Base-by-base conservation (phyloP, 805 yeast genomes). In the Ogataea naganishii region DNA sequence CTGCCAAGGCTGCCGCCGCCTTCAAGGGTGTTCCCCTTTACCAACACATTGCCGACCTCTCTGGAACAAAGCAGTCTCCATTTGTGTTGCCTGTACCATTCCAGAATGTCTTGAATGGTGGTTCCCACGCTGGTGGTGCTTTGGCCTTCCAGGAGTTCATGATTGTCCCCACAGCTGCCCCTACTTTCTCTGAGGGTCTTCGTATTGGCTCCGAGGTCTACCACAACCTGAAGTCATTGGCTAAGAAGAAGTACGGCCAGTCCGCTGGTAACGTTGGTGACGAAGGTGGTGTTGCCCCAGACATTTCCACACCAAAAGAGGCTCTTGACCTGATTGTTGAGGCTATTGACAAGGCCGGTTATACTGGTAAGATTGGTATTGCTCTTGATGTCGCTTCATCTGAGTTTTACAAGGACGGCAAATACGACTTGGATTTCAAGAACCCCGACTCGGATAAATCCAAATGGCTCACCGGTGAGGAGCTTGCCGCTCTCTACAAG, bases 261-360 rank as follows among this genome's bases (percentile, higher is more conserved):
- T 80, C 94, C 42, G 98, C 98, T 56, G 97, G 96, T 70, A 89
- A 89, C 72, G 98, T 89, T 61, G 98, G 98, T 78, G 98, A 89
- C 68, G 98, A 89, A 76, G 98, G 98, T 81, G 98, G 98, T 79
- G 96, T 89, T 72, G 98, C 98, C 55, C 98, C 98, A 66, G 84
- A 86, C 66, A 79, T 92, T 49, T 74, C 80, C 47, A 75, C 96
- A 51, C 89, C 98, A 60, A 83, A 76, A 66, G 97, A 89, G 77
- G 98, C 97, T 52, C 72, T 89, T 47, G 96, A 92, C 72, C 79
- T 89, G 64, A 85, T 89, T 63, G 72, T 75, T 50, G 80, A 65
- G 46, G 85, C 98, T 58, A 89, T 92, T 62, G 83, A 77, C 61
- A 64, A 68, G 49, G 96, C 98, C 50, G 98, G 98, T 59, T 88